These are phyloP conservation scores for Amanita rubescens DNA, from an alignment of 768 basidiomycete species.

Conservation along the genomic window DNA sequence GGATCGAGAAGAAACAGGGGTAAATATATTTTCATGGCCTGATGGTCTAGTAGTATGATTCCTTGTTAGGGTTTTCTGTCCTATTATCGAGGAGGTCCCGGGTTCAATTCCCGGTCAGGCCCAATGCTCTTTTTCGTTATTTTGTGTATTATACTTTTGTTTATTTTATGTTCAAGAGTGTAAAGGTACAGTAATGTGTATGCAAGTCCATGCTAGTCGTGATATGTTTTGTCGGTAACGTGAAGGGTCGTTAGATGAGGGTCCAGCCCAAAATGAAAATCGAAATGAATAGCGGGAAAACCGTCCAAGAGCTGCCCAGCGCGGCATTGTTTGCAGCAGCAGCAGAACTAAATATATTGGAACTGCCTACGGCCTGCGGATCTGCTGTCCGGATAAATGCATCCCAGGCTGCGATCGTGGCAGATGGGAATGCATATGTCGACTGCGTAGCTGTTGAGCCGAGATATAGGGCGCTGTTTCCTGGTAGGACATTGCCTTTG, in stretches of 20 bases:
- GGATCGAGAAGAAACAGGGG: constrained; percentile 1
- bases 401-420: constrained; percentile 51
- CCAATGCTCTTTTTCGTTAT: constrained; percentile 21
- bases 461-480: constrained; percentile 48
- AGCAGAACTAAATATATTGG: not conserved
- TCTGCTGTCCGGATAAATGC: constrained; percentile 34
- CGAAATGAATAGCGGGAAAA: not conserved
- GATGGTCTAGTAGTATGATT: constrained; percentile 56
- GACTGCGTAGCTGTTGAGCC: constrained; percentile 43
- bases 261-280: constrained; percentile 3
- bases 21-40: constrained; percentile 19
- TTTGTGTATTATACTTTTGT: not conserved
- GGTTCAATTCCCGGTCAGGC: constrained; percentile 85
- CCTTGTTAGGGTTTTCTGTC: constrained; percentile 42
- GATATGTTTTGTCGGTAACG: not conserved
- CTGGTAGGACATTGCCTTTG: constrained; percentile 40
- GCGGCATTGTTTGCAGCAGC: not conserved
- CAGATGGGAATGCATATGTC: constrained; percentile 46
- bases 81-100: constrained; percentile 68
- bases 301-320: not conserved
- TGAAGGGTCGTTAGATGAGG: constrained; percentile 1
- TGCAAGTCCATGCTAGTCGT: not conserved
- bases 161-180: not conserved
- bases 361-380: constrained; percentile 6
- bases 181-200: not conserved